These are phyloP conservation scores for Adiantum capillusveneris DNA, from an alignment of 75 land plant genomes.

Conservation along the genomic window DNA sequence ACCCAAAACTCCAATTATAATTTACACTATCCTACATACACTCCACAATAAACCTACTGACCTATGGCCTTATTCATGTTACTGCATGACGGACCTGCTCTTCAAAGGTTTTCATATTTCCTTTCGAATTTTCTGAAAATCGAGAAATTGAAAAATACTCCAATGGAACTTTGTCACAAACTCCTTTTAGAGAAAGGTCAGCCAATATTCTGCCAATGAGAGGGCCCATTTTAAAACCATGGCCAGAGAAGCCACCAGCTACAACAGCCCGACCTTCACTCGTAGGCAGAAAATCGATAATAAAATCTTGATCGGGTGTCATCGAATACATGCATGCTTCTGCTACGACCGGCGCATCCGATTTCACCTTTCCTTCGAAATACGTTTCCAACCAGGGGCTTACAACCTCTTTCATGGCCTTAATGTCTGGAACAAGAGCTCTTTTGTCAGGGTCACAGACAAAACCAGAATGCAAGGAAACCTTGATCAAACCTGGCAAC, in stretches of 20 bases:
- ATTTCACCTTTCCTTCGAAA: slow-evolving; percentile 48
- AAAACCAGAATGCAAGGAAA: slow-evolving; percentile 54
- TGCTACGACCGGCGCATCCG: slow-evolving; percentile 43
- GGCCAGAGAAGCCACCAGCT: slow-evolving; percentile 87
- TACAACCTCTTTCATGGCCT: slow-evolving; percentile 16
- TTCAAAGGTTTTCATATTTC: slow-evolving; percentile 51
- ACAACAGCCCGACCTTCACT: slow-evolving; percentile 41
- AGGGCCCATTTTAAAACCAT: slow-evolving; percentile 96
- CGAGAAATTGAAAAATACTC: slow-evolving; percentile 50
- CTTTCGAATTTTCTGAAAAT: slow-evolving; percentile 38
- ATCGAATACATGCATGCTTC: slow-evolving; percentile 86
- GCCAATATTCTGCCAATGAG: slow-evolving; percentile 69
- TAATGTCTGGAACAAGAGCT: slow-evolving; percentile 23
- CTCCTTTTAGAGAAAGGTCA: slow-evolving; percentile 50
- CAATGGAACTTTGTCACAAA: slow-evolving; percentile 44
- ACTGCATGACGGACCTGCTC: slow-evolving; percentile 19
- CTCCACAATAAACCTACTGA: too few relatives aligned
- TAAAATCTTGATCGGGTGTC: slow-evolving; percentile 90
- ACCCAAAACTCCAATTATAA: too few relatives aligned
- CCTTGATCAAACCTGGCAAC: slow-evolving; percentile 74
- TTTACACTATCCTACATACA: too few relatives aligned
- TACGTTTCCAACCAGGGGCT: slow-evolving; percentile 45
- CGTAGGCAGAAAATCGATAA: slow-evolving; percentile 64
- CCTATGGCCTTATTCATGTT: too few relatives aligned
- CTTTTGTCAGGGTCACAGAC: slow-evolving; percentile 69